These are phyloP conservation scores for Acacia pycnantha DNA, from an alignment of 331 rosid genomes.

Conservation along the genomic window DNA sequence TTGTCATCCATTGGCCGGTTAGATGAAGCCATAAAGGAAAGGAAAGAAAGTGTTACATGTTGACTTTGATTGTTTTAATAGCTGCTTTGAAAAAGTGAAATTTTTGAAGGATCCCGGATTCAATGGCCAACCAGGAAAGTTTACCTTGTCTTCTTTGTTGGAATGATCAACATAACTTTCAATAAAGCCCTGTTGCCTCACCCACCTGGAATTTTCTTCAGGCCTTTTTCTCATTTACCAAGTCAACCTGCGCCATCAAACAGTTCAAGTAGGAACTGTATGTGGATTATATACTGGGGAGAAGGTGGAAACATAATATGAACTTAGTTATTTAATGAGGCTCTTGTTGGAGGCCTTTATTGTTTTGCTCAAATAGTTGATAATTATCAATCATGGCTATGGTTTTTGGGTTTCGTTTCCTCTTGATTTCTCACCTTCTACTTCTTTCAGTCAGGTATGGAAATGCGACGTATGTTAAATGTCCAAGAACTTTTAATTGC, in stretches of 20 bases:
- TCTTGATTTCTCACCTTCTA: neutral
- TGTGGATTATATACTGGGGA: too few species aligned
- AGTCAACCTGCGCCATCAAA: too few species aligned
- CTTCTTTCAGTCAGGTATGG: neutral
- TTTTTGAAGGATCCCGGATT: neutral
- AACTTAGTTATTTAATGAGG: too few species aligned
- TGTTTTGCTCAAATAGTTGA: neutral
- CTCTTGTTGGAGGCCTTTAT: too few species aligned
- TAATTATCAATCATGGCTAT: neutral
- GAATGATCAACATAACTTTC: neutral
- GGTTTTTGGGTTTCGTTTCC: neutral
- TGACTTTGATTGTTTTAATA: neutral
- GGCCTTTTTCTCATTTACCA: too few species aligned
- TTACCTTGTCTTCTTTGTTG: neutral
- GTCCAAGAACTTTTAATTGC: conserved; percentile 5
- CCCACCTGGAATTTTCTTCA: too few species aligned
- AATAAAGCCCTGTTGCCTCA: neutral
- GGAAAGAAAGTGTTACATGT: neutral
- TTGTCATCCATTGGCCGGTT: neutral
- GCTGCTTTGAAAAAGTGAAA: neutral
- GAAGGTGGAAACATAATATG: too few species aligned
- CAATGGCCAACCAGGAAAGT: neutral
- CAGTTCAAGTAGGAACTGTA: too few species aligned
- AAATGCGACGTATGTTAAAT: neutral
- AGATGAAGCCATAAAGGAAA: neutral